phyloP scores from a whole-genome alignment of 2,329 filamentous ascomycete species.

The Fusarium sp. region DNA sequence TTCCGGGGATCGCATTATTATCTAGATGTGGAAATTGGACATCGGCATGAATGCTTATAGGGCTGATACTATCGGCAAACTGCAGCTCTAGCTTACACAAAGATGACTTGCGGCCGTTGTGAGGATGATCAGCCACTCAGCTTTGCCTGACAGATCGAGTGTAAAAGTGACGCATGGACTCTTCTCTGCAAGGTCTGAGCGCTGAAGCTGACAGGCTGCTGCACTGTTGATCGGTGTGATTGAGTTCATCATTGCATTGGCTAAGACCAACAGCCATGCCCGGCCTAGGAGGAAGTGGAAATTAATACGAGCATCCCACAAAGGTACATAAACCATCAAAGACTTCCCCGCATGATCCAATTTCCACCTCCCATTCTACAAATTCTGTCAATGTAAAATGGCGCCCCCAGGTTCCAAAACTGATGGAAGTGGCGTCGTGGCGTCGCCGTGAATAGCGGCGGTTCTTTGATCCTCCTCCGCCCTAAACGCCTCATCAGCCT shows the following conservation, averaged over 20 bases:
- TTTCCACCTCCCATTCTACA: not conserved
- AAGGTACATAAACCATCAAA: fast-evolving
- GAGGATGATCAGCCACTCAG: not conserved
- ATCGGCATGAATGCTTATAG: not conserved
- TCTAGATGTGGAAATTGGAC: not conserved
- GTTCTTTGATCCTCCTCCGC: not conserved
- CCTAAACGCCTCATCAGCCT: not conserved
- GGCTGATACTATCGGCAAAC: not conserved
- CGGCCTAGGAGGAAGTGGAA: not conserved
- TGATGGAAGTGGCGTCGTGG: not conserved
- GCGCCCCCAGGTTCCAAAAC: not conserved
- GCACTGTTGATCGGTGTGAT: fast-evolving
- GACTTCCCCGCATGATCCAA: not conserved
- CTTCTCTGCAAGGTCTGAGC: fast-evolving
- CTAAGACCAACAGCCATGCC: not conserved
- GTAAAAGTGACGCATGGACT: fast-evolving
- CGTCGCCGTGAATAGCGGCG: not conserved
- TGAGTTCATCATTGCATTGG: not conserved
- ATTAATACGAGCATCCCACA: fast-evolving
- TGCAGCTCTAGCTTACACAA: not conserved
- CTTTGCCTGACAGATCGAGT: not conserved
- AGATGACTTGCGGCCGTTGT: fast-evolving
- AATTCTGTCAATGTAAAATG: not conserved
- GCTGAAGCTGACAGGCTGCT: not conserved
- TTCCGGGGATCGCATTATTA: not conserved